Base-by-base conservation (phyloP, 352 stramenopile species). In the Lagenidium giganteum region DNA sequence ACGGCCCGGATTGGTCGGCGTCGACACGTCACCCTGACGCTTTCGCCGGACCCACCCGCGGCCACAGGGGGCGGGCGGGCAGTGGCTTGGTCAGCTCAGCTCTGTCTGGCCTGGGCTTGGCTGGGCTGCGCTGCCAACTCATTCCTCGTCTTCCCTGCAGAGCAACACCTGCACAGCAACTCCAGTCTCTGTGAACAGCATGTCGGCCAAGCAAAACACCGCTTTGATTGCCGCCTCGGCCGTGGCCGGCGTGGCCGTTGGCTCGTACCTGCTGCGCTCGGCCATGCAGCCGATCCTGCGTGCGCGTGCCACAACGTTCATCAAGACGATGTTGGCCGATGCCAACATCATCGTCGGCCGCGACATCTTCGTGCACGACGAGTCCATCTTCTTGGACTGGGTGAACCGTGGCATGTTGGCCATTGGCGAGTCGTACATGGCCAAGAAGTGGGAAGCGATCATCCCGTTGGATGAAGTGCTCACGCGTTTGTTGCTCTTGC, bases 371-470 rank as follows among this genome's bases (percentile, higher is more conserved):
- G 72, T 93, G 42, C 68, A 93, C 61, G 76, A 93, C 61, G 69
- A 86, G 17, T 58, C 70, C 46, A 93, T 93, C 49, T 93, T 83
- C 69, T 70, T 93, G 13, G 80, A 93, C 70, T 93, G 80, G 80
- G 64, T 87, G 29, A 69, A 84, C 59, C 75, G 70, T 48, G 80
- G 80, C 47, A 93, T 93, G 80, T 58, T 93, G 33, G 80, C 64
- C 21, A 93, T 93, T 38, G 80, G 80, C 47, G 80, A 93, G 64
- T 93, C 80, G 40, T 93, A 93, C 75, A 93, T 93, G 80, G 71
- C 68, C 52, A 85, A 87, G 60, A 83, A 93, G 58, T 93, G 80
- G 80, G 80, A 93, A 24, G 64, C 80, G 47, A 67, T 93, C 45
- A 85, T 80, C 34, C 80, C 80, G 35, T 64, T 93, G 24, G 80